These are phyloP conservation scores for Benincasa hispida DNA, from an alignment of 306 rosid genomes.

Conservation along the genomic window DNA sequence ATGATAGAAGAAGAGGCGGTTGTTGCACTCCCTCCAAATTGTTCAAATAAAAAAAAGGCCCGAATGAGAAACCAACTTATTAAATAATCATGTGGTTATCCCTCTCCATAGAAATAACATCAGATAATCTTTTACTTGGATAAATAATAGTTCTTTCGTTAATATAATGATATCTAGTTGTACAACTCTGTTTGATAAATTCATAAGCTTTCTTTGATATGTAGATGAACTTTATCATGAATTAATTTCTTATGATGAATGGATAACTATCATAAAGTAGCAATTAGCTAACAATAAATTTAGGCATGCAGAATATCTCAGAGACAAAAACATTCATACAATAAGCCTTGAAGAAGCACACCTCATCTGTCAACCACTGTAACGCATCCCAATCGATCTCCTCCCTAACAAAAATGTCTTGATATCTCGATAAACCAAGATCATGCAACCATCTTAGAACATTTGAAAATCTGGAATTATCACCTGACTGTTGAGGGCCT, in stretches of 20 bases:
- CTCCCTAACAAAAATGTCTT: constrained; percentile 51
- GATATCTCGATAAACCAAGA: constrained; percentile 59
- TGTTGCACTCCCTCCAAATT: too few species aligned
- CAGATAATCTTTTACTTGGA: background rate
- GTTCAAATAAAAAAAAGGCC: too few species aligned
- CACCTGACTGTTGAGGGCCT: constrained; percentile 13
- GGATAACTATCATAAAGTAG: background rate
- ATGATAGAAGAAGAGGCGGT: too few species aligned
- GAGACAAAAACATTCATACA: background rate
- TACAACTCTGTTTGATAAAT: background rate
- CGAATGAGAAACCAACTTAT: too few species aligned
- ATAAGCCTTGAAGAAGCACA: constrained; percentile 14
- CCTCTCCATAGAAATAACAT: background rate
- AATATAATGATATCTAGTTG: background rate
- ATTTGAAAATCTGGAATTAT: constrained; percentile 14
- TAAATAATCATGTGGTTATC: background rate
- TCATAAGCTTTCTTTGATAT: background rate
- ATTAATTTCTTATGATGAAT: background rate
- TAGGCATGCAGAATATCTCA: background rate
- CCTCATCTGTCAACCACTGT: constrained; percentile 82
- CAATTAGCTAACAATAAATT: background rate
- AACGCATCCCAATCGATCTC: constrained; percentile 79
- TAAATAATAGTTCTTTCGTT: background rate
- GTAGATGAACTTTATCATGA: background rate
- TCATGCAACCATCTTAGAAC: constrained; percentile 53